Conservation (phyloP, 148 eudicot species). For the Rhododendron williamsianum region DNA sequence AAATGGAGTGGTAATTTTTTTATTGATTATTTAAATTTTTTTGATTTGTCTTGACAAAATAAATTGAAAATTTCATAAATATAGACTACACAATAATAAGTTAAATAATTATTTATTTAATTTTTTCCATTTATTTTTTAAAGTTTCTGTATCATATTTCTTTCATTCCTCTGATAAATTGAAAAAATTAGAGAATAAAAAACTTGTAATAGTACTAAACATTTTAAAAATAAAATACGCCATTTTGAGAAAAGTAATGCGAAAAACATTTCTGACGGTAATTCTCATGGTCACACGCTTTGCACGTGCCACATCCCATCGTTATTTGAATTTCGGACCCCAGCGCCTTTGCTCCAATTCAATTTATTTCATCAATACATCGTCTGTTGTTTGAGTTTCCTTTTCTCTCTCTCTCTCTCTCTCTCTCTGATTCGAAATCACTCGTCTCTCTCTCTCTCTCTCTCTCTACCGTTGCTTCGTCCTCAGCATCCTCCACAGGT, state of each 20-base stretch:
- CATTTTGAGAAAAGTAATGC: too few species aligned
- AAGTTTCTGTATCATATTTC: not conserved
- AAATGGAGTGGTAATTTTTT: too few species aligned
- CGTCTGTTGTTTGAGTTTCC: not conserved
- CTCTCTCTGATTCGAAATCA: not conserved
- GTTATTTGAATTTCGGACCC: slow-evolving; percentile 22
- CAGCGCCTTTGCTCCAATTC: slow-evolving; percentile 13
- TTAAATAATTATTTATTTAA: too few species aligned
- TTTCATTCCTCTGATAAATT: too few species aligned
- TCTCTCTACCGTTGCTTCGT: slow-evolving; percentile 1
- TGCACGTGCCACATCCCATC: slow-evolving; percentile 1
- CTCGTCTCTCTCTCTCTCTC: not conserved
- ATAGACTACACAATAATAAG: not conserved
- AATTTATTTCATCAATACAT: slow-evolving; percentile 2
- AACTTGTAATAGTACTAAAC: too few species aligned
- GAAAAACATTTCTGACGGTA: not conserved
- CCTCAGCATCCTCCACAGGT: not conserved
- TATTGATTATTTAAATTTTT: too few species aligned
- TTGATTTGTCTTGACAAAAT: not conserved
- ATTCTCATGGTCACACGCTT: not conserved
- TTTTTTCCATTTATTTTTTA: not conserved
- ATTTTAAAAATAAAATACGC: too few species aligned
- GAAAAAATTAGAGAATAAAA: too few species aligned
- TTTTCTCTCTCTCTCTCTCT: not conserved
- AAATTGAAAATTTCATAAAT: too few species aligned